phyloP scores from a whole-genome alignment of 331 rosid genomes.

The Quercus tomentella region DNA sequence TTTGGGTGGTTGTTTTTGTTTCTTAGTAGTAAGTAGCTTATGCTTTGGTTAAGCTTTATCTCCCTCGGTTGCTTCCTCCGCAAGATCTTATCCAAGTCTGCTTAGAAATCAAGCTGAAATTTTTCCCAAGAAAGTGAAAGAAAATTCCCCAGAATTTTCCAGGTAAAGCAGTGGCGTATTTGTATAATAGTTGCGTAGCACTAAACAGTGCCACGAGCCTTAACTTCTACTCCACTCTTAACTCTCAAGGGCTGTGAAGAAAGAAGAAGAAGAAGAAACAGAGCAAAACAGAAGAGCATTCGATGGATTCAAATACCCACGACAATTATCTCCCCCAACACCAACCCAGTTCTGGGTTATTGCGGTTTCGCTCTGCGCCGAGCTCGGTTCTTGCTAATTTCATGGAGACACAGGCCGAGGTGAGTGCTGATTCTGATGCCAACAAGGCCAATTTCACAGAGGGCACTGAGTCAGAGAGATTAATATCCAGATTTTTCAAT shows the following conservation, averaged over 20 bases:
- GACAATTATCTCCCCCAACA: constrained; percentile 31
- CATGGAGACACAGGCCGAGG: constrained; percentile 2
- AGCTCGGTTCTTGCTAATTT: constrained; percentile 33
- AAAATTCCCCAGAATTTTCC: constrained; percentile 42
- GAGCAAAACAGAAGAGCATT: neutral
- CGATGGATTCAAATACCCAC: constrained; percentile 59
- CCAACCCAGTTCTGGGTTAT: constrained; percentile 58
- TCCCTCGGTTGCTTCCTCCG: constrained; percentile 50
- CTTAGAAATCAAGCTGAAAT: constrained; percentile 58
- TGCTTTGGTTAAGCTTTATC: constrained; percentile 8
- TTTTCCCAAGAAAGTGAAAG: constrained; percentile 26
- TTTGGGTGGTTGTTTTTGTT: neutral
- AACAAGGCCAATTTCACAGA: constrained; percentile 23
- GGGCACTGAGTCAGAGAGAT: constrained; percentile 41
- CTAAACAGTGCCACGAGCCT: constrained; percentile 14
- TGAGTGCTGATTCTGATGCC: constrained; percentile 5
- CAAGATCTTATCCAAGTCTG: constrained; percentile 87
- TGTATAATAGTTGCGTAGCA: constrained; percentile 29
- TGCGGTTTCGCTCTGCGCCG: constrained; percentile 81
- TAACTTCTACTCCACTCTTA: neutral
- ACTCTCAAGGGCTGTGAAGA: neutral
- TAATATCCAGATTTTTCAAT: constrained; percentile 42
- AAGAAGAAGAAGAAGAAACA: neutral
- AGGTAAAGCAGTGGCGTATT: constrained; percentile 27
- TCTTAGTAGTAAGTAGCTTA: neutral